Evolutionary conservation across 164 flowering plant genomes (phyloP).

Genomic region (Paratinospora sagittata): DNA sequence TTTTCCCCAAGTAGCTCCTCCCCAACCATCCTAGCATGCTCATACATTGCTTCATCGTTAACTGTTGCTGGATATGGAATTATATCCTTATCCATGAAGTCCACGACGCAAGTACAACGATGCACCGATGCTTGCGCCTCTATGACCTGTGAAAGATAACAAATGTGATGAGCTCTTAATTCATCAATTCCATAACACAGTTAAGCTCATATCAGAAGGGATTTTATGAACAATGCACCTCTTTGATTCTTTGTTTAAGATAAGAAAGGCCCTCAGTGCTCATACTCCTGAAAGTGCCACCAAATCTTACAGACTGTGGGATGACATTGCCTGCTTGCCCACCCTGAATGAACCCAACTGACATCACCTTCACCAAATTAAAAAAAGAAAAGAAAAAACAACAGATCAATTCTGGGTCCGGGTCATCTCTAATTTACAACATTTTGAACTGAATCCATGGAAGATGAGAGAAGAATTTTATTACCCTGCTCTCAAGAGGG

Average conservation of each 20-base stretch:
- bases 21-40: slow-evolving; percentile 50
- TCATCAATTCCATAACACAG: not conserved
- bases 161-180: not conserved
- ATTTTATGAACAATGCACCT: slow-evolving; percentile 44
- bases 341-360: slow-evolving; percentile 47
- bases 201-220: not conserved
- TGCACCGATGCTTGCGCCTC: slow-evolving; percentile 57
- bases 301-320: slow-evolving; percentile 52
- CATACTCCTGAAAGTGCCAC: slow-evolving; percentile 69
- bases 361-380: slow-evolving; percentile 55
- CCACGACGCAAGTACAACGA: slow-evolving; percentile 41
- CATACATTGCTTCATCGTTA: slow-evolving; percentile 50
- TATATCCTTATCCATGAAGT: slow-evolving; percentile 50
- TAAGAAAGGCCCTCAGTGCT: slow-evolving; percentile 39
- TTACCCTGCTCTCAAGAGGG: slow-evolving; percentile 60
- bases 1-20: slow-evolving; percentile 43
- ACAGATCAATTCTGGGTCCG: no score
- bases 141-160: slow-evolving; percentile 41
- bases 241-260: slow-evolving; percentile 48
- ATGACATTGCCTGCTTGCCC: slow-evolving; percentile 55
- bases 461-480: not conserved
- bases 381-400: no score
- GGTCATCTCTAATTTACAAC: no score
- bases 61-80: slow-evolving; percentile 48
- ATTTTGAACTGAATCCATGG: not conserved